These are phyloP conservation scores for Phalaenopsis hybrid DNA, from an alignment of 116 monocot species.

Conservation along the genomic window DNA sequence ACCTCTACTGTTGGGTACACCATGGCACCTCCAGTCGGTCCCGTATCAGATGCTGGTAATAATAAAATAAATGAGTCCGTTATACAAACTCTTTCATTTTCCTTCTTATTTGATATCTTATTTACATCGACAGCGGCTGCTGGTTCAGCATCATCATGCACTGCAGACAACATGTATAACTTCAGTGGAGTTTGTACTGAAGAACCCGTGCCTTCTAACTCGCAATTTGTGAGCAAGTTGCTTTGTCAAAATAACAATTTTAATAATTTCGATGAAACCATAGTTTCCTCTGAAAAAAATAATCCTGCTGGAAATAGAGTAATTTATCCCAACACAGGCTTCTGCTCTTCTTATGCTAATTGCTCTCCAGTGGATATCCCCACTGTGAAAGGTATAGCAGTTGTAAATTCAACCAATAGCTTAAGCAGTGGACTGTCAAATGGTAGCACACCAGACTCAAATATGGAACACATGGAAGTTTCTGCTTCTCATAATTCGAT, in stretches of 20 bases:
- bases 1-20: constrained; percentile 8
- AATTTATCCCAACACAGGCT: too few relatives aligned
- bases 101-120: background rate
- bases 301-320: too few relatives aligned
- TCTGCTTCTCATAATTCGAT: constrained; percentile 31
- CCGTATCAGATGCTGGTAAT: constrained; percentile 35
- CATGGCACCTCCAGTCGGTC: background rate
- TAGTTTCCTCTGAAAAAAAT: too few relatives aligned
- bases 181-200: too few relatives aligned
- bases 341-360: background rate
- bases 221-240: too few relatives aligned
- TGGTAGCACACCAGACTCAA: constrained; percentile 2
- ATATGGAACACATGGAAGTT: constrained; percentile 17
- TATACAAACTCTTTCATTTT: background rate
- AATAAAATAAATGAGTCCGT: background rate
- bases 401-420: background rate
- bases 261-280: too few relatives aligned
- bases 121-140: too few relatives aligned
- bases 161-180: too few relatives aligned
- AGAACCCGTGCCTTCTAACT: too few relatives aligned
- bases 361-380: constrained; percentile 10
- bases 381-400: constrained; percentile 5
- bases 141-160: too few relatives aligned
- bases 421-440: constrained; percentile 5
- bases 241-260: too few relatives aligned